Percentiles rank a stretch among this genome's conserved stretches.
Conservation (phyloP, 805 yeast genomes). For the Tetrapisispora fleetii region DNA sequence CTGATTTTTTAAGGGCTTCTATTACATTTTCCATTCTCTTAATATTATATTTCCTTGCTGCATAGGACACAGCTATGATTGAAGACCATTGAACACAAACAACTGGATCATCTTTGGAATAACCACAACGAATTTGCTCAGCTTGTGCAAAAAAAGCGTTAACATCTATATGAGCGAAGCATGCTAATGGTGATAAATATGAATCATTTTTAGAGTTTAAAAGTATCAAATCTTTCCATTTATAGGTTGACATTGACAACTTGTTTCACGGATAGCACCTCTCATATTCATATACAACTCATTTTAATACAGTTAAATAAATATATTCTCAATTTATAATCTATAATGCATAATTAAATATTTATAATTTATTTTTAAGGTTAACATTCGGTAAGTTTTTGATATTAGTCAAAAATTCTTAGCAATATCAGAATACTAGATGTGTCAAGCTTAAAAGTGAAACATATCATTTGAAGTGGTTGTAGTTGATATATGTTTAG, state of each 20-base stretch:
- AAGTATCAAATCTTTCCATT: conserved; percentile 39
- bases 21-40: conserved; percentile 63
- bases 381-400: no score
- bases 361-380: no score
- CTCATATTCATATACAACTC: neutral
- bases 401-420: no score
- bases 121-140: conserved; percentile 66
- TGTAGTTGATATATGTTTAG: no score
- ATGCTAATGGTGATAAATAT: conserved; percentile 59
- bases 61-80: conserved; percentile 81
- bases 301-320: neutral
- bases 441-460: no score
- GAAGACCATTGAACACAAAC: conserved; percentile 93
- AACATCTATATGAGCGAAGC: conserved; percentile 77
- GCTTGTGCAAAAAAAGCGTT: conserved; percentile 96
- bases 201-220: conserved; percentile 40
- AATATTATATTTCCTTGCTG: conserved; percentile 80
- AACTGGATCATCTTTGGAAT: conserved; percentile 63
- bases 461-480: no score
- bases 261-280: no score
- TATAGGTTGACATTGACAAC: conserved; percentile 36
- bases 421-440: no score
- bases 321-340: neutral
- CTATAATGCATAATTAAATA: no score
- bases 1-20: conserved; percentile 67